Percentiles rank a stretch among this genome's conserved stretches.
Conservation (phyloP, 2,329 filamentous ascomycete genomes). For the Decorospora gaudefroyi region DNA sequence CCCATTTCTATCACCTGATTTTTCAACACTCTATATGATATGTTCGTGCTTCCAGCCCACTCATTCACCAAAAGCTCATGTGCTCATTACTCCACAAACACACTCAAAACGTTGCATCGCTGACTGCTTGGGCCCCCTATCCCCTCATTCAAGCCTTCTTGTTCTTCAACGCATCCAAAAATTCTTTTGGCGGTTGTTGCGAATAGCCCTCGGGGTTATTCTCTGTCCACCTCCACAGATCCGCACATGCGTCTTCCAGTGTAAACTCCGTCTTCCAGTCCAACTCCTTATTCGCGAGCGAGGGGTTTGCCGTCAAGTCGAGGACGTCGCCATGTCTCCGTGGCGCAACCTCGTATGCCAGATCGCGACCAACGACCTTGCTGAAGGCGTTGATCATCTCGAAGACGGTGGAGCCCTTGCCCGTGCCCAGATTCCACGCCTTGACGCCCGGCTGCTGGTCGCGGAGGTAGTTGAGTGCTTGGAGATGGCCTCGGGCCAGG, state of each 20-base stretch:
- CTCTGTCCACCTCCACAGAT: conserved; percentile 95
- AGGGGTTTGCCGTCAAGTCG: conserved; percentile 90
- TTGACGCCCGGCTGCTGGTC: conserved; percentile 84
- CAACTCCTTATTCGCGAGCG: conserved; percentile 84
- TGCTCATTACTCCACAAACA: too few relatives aligned
- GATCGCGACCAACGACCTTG: conserved; percentile 78
- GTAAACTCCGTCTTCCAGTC: conserved; percentile 89
- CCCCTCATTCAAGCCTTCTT: conserved; percentile 19
- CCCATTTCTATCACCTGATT: too few relatives aligned
- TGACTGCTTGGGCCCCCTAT: too few relatives aligned
- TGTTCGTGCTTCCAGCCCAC: too few relatives aligned
- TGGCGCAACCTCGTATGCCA: conserved; percentile 83
- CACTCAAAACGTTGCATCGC: too few relatives aligned
- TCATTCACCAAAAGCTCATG: too few relatives aligned
- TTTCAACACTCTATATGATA: too few relatives aligned
- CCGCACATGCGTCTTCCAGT: conserved; percentile 88
- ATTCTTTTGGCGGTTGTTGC: conserved; percentile 82
- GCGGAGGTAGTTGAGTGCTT: conserved; percentile 87
- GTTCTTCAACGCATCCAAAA: conserved; percentile 63
- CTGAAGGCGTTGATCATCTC: conserved; percentile 97
- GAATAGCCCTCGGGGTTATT: conserved; percentile 97
- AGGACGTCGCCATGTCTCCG: conserved; percentile 88
- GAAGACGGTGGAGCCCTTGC: conserved; percentile 91
- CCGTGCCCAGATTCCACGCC: conserved; percentile 96
- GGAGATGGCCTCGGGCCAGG: conserved; percentile 81